Base-by-base conservation (phyloP, 1,284 basidiomycete species). In the Paramarasmius palmivorus region DNA sequence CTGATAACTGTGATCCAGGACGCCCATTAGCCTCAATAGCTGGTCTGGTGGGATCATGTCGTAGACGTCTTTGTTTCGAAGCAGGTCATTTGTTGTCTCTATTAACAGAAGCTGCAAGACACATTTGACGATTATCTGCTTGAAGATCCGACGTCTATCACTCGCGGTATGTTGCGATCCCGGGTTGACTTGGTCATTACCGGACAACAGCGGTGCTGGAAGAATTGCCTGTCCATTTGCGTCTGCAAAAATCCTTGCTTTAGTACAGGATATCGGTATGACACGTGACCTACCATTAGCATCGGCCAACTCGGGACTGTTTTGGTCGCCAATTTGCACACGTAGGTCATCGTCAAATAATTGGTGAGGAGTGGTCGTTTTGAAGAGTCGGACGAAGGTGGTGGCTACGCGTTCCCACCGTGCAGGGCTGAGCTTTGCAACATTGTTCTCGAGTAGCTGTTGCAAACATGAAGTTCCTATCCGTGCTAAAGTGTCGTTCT, bases 61-160 rank as follows among this genome's bases (percentile, higher is more conserved):
- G 75, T 99, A 99, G 47, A 99, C 92, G 49, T 90, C 86, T 59
- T 92, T 81, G 65, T 96, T 97, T 56, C 94, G 91, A 35, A 99
- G 80, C 14, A 99, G 79, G 64, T 99, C 97, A 67, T 96, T 94
- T 6, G 95, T 96, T 17, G 94, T 99, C 74, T 99, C 97, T 64
- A 99, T 99, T 41, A 99, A 82, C 50, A 99, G 78, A 17, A 99
- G 76, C 67, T 99, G 97, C 32, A 99, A 82, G 25, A 99, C 97
- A 70, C 97, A 99, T 88, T 99, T 99, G 64, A 99, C 95, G 61
- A 99, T 99, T 70, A 99, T 98, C 72, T 99, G 96, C 69, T 95
- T 93, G 84, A 99, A 99, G 50, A 94, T 87, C 35, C 92, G 84
- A 20, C 94, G 87, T 54, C 97, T 86, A 62, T 93, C 92, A 54